These are phyloP conservation scores for Sporobolomyces pararoseus DNA, from an alignment of 768 basidiomycete species.

Conservation along the genomic window DNA sequence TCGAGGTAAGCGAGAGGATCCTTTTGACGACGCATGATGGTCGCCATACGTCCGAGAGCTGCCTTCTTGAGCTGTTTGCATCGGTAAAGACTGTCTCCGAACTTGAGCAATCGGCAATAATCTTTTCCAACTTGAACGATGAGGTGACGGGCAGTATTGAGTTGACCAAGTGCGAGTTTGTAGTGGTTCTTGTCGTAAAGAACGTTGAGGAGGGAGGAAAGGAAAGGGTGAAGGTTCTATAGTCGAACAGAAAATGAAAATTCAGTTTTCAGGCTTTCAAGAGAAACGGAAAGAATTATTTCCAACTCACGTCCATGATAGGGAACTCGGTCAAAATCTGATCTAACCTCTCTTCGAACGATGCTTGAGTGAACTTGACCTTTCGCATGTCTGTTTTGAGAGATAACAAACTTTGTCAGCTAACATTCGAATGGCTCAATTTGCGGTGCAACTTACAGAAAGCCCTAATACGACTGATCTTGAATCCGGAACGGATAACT, in stretches of 20 bases:
- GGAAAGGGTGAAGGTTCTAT: slow-evolving; percentile 90
- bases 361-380: slow-evolving; percentile 96
- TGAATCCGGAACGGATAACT: slow-evolving; percentile 99
- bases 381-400: slow-evolving; percentile 74
- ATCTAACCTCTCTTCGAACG: slow-evolving; percentile 90
- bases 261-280: fast-evolving
- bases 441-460: slow-evolving; percentile 23
- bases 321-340: slow-evolving; percentile 95
- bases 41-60: slow-evolving; percentile 98
- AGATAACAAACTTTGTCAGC: slow-evolving; percentile 51
- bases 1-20: slow-evolving; percentile 97
- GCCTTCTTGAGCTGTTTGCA: slow-evolving; percentile 98
- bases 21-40: slow-evolving; percentile 97
- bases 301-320: slow-evolving; percentile 77
- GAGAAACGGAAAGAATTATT: not conserved
- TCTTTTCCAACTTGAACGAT: slow-evolving; percentile 97
- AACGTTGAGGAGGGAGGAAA: slow-evolving; percentile 92
- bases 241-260: not conserved
- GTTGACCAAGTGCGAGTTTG: slow-evolving; percentile 95
- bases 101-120: slow-evolving; percentile 92
- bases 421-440: not conserved
- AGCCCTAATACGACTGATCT: slow-evolving; percentile 92
- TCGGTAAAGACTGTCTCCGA: slow-evolving; percentile 93
- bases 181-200: slow-evolving; percentile 99
- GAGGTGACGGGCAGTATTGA: slow-evolving; percentile 89